Base-by-base conservation (phyloP, 2,329 filamentous ascomycete species). In the Ophiostoma pallidulum region DNA sequence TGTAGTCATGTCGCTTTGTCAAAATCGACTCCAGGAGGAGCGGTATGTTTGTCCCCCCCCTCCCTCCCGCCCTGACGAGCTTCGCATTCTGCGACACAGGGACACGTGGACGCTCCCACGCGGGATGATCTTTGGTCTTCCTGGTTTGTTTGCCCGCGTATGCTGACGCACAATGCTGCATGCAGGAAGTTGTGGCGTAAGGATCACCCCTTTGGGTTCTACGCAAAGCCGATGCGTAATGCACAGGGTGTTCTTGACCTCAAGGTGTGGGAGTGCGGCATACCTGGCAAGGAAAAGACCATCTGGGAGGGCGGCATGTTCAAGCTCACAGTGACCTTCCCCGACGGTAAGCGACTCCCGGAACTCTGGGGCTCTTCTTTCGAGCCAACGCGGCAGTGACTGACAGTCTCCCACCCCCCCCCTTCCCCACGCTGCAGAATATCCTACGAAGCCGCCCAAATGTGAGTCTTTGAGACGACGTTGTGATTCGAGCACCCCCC, bases 271-370 rank as follows among this genome's bases (percentile, higher is more conserved):
- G 90, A 97, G 59, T 97, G 92, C 60, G 90, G 90, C 37, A 86
- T 98, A 37, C 92, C 92, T 4, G 92, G 94, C 60, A 96, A 95
- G 64, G 83, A 94, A 51, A 92, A 94, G 72, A 98, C 94, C 0
- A 82, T 97, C 19, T 98, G 92, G 92, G 90, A 94, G 61, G 90
- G 90, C n/a, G 92, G 92, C 2, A 70, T 96, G 10, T 97, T 97
- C 72, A 98, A 97, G 72, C 72, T 98, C 50, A 88, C 85, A 49
- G 84, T 98, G 59, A 80, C 77, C 10, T 98, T 98, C 59, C 92
- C 94, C 0, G 92, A 98, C 60, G 90, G 89, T 92, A 68, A 65
- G 80, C 68, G 7, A n/a, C 3, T 24, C 26, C 16, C 6, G 24
- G 24, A 33, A 14, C 32, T 32, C 13, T 14, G 33, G 16, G 24